Evolutionary conservation across 441 rosid species (phyloP), one percentile per base, ranked within the genome.

Genomic region (Pelargonium australe): DNA sequence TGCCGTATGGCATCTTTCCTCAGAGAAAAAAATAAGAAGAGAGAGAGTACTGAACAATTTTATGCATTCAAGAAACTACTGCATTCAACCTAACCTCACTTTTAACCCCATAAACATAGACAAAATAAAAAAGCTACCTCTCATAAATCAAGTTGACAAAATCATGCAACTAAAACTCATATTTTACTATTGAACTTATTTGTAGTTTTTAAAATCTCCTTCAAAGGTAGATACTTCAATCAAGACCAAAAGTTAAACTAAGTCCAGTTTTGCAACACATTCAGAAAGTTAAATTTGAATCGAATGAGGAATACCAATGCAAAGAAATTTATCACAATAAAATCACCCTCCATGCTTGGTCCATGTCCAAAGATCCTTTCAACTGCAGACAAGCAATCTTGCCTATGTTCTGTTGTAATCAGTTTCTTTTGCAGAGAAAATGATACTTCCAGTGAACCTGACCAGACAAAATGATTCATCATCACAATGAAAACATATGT

Each of bases 301-400:
- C 12, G 37, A 23, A 34, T 28, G 37, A 57, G 3, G 75, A 25
- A 71, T 91, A 91, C 97, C 97, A 93, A 76, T 17, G 98, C 95
- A 75, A 93, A 93, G 77, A 91, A 88, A 66, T 89, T 93, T 65
- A 93, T 91, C 80, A 83, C 80, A 69, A 93, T 84, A 70, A 91
- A 84, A 83, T 87, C 95, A 45, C 83, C 80, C 77, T 79, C 84
- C 77, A 86, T 41, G 74, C 78, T 80, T 17, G 86, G 78, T 55
- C 68, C 81, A 43, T 49, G 41, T 68, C 95, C 91, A 13, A 93
- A 89, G 31, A 91, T 81, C 53, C 64, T 78, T 82, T 80, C 75
- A 41, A 81, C 81, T 23, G 85, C 82, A 67, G 74, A 83, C 66
- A 66, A 79, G 79, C 98, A 93, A 77, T 89, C 87, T 81, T 55